These are phyloP conservation scores for Cryptosporidium andersoni DNA, from an alignment of 169 alveolate genomes.

Conservation along the genomic window DNA sequence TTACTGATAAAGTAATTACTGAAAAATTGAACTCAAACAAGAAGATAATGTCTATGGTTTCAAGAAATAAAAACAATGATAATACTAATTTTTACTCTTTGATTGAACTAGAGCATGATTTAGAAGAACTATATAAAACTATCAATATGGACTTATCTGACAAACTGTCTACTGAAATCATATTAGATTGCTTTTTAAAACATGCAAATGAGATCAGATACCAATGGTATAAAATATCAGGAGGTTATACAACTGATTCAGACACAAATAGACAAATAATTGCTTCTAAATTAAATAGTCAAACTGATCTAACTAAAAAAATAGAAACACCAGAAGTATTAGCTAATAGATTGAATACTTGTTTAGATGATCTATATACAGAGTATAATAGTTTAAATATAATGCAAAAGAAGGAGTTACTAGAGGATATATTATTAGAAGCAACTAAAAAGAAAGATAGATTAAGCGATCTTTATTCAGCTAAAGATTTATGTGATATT, in stretches of 20 bases:
- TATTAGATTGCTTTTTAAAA: constrained; percentile 45
- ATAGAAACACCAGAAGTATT: constrained; percentile 63
- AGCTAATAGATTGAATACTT: constrained; percentile 25
- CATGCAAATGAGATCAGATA: constrained; percentile 45
- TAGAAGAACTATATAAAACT: constrained; percentile 32
- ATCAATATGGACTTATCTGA: constrained; percentile 25
- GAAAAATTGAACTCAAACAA: constrained; percentile 14
- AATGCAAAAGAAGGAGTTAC: constrained; percentile 58
- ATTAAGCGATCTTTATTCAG: constrained; percentile 41
- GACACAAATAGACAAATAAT: background rate
- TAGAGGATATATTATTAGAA: constrained; percentile 64
- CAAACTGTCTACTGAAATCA: constrained; percentile 42
- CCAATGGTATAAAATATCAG: constrained; percentile 34
- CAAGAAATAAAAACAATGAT: background rate
- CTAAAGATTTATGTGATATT: constrained; percentile 9
- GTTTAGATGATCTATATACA: constrained; percentile 45
- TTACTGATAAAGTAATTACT: constrained; percentile 24
- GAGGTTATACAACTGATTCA: background rate
- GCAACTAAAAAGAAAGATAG: constrained; percentile 68
- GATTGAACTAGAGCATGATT: constrained; percentile 41
- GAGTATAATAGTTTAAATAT: constrained; percentile 50
- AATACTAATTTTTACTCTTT: constrained; percentile 8
- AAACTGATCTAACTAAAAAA: constrained; percentile 20
- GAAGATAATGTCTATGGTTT: background rate
- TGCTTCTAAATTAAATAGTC: background rate